Evolutionary conservation across 352 stramenopile genomes (phyloP), one percentile per base, ranked within the genome.

Genomic region (Phytophthora ramorum): DNA sequence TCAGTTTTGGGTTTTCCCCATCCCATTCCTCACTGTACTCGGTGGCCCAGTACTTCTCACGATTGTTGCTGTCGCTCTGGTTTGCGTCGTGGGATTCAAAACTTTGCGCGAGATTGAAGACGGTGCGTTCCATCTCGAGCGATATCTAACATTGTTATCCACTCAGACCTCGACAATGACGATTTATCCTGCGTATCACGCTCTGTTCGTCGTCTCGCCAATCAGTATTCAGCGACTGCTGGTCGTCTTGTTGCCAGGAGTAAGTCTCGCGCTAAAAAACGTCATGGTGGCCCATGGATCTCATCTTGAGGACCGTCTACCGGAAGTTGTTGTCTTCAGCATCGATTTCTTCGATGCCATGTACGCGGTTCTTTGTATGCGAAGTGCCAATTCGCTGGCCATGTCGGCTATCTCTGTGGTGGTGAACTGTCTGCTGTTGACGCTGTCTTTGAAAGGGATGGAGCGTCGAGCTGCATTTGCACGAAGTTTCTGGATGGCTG

Each of bases 271-370:
- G 2, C 56, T 68, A 51, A 73, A 73, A 30, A 73, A 68, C 4
- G 34, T 62, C 20, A 47, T 73, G 0, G 58, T 58, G 9, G 51
- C 52, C 8, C 68, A 58, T 56, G 64, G 64, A 20, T 66, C 34
- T 13, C 64, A 83, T 19, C 43, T 65, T 8, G 50, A 75, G 63
- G 50, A 77, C 17, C 49, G 53, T 38, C 19, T 78, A 3, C 70
- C 74, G 0, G 74, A 79, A 49, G 75, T 67, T 2, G 64, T 78
- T 30, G 75, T 78, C 0, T 77, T 81, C 26, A 64, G 60, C 0
- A 56, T 83, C 24, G 72, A 83, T 10, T 51, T 81, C 12, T 83
- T 83, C 45, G 76, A 70, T 53, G 44, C 72, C 10, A 52, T 83
- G 13, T 83, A 81, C 34, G 71, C 54, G 7, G 51, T 57, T 0